Evolutionary conservation across 2,329 filamentous ascomycete genomes (phyloP).

Genomic region (Cryoendolithus antarcticus): DNA sequence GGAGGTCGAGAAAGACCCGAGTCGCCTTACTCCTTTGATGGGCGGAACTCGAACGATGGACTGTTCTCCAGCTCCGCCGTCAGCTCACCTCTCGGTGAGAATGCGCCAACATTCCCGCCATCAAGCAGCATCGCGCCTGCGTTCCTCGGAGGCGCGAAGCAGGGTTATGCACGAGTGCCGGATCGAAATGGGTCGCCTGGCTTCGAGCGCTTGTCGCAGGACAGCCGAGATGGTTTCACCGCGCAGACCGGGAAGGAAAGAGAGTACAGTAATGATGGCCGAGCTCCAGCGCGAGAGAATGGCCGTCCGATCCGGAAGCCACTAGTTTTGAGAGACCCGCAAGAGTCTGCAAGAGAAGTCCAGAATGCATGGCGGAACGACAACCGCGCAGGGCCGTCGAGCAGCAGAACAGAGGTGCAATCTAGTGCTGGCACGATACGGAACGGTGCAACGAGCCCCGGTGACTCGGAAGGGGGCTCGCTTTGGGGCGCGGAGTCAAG

Average conservation of each 20-base stretch:
- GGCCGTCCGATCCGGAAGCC: too few relatives aligned
- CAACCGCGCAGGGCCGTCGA: too few relatives aligned
- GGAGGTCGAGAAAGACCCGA: slow-evolving; percentile 12
- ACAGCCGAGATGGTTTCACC: slow-evolving; percentile 8
- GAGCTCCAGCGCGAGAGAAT: too few relatives aligned
- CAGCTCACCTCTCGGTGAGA: slow-evolving; percentile 17
- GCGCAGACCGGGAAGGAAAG: too few relatives aligned
- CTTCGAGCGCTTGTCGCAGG: slow-evolving; percentile 12
- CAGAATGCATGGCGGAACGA: too few relatives aligned
- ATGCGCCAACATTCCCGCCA: slow-evolving; percentile 7
- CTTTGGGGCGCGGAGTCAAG: slow-evolving; percentile 10
- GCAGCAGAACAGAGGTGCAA: too few relatives aligned
- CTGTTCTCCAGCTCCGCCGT: slow-evolving; percentile 16
- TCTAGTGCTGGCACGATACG: too few relatives aligned
- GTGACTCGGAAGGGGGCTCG: slow-evolving; percentile 7
- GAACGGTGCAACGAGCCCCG: too few relatives aligned
- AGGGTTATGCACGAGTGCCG: slow-evolving; percentile 19
- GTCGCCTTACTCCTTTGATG: slow-evolving; percentile 22
- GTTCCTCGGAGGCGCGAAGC: slow-evolving; percentile 17
- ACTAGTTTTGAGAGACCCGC: too few relatives aligned
- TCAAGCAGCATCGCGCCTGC: slow-evolving; percentile 13
- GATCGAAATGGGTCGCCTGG: slow-evolving; percentile 17
- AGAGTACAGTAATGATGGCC: too few relatives aligned
- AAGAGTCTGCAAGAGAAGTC: too few relatives aligned
- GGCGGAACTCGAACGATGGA: slow-evolving; percentile 19